Conservation (phyloP, 2,329 filamentous ascomycete genomes). For the Colletotrichum sojae region DNA sequence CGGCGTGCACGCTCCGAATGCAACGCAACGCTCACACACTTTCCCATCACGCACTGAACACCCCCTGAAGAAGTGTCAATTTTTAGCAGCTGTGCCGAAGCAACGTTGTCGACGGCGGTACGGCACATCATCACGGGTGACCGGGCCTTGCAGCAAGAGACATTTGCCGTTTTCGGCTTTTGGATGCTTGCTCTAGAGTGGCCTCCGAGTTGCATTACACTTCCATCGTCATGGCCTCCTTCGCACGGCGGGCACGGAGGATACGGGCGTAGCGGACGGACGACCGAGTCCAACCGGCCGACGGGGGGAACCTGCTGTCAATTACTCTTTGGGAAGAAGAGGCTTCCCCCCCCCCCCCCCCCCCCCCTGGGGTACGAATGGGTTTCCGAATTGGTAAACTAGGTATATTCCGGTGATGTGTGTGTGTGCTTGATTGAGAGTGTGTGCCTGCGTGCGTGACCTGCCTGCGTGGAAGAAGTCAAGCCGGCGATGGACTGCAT, state of each 20-base stretch:
- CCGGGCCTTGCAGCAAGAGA: not conserved
- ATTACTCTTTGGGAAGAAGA: not conserved
- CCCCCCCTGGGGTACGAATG: not conserved
- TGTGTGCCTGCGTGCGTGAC: not conserved
- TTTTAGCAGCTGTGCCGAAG: conserved; percentile 4
- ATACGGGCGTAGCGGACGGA: conserved; percentile 4
- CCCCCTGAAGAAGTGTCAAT: not conserved
- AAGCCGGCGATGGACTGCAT: no score
- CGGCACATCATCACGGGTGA: no score
- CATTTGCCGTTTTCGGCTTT: not conserved
- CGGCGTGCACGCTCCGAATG: no score
- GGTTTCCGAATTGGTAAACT: conserved; percentile 9
- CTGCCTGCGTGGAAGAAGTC: no score
- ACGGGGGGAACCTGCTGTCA: not conserved
- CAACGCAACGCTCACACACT: no score
- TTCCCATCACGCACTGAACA: not conserved
- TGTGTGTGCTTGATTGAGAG: not conserved
- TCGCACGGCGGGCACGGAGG: not conserved
- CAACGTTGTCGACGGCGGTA: not conserved
- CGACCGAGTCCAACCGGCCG: not conserved
- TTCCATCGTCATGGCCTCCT: not conserved
- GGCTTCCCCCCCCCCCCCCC: no score
- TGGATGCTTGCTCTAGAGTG: not conserved
- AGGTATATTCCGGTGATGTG: conserved; percentile 11
- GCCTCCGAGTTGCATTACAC: not conserved